Base-by-base conservation (phyloP, 345 rosid genomes). In the Schrenkiella parvula region DNA sequence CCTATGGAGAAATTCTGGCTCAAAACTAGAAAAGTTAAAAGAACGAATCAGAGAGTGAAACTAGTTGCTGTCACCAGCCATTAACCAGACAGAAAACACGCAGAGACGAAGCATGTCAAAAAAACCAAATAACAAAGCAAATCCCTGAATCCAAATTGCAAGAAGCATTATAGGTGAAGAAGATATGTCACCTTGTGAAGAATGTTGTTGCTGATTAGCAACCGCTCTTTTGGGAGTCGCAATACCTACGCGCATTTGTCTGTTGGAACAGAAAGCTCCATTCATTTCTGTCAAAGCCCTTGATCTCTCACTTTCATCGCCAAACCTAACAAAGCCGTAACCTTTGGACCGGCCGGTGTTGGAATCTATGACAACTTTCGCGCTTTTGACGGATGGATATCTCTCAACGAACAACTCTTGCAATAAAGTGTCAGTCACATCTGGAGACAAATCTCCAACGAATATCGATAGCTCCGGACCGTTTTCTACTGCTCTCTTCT, bases 381-480 rank as follows among this genome's bases (percentile, higher is more conserved):
- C 97, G 47, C 95, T 91, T 82, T 87, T 95, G 44, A 95, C 95
- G 65, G 97, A 95, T 14, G 89, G 80, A 78, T 81, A 91, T 82
- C 84, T 92, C 61, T 76, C 75, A 72, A 81, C 74, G 79, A 92
- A 92, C 39, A 86, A 78, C 58, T 95, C 97, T 57, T 82, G 96
- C 88, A 95, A 76, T 56, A 91, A 66, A 31, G 81, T 43, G 71
- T 95, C 99, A 57, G 95, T 91, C 37, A 95, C 99, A 73, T 95
- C 99, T 6, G 95, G 84, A 68, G 97, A 93, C 80, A 95, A 83
- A 75, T 95, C 97, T 46, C 99, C 99, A 19, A 95, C 99, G 81
- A 91, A 95, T 55, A 89, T 80, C 2, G 99, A 95, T 21, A 87
- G 88, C 76, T 95, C 97, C 26, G 93, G 86, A 78, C 86, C 87